Percentiles rank a stretch among this genome's conserved stretches.
phyloP scores from a whole-genome alignment of 1,139 yeast species.

The Lodderomyces jiufengensis region DNA sequence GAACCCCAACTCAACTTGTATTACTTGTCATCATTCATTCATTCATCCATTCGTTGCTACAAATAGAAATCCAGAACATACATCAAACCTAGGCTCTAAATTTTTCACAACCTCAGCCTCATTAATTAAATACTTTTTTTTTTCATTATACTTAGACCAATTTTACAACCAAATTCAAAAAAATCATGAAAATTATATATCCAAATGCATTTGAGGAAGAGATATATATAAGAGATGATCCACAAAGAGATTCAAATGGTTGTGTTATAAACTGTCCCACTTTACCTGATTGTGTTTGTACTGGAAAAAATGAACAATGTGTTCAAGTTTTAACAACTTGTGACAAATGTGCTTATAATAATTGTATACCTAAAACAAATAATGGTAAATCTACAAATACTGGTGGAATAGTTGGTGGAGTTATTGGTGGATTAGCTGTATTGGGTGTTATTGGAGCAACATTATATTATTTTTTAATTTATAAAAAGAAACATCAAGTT shows the following conservation, averaged over 20 bases:
- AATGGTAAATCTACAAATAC: slow-evolving; percentile 10
- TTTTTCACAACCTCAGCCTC: too few species aligned
- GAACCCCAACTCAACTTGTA: too few species aligned
- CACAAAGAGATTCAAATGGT: slow-evolving; percentile 20
- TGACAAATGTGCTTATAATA: slow-evolving; percentile 50
- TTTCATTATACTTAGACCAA: too few species aligned
- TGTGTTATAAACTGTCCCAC: slow-evolving; percentile 50
- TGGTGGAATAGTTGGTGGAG: slow-evolving; percentile 68
- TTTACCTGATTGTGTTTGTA: slow-evolving; percentile 43
- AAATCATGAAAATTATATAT: too few species aligned
- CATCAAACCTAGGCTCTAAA: too few species aligned
- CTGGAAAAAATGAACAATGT: slow-evolving; percentile 46
- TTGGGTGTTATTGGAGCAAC: slow-evolving; percentile 32
- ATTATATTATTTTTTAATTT: slow-evolving; percentile 31
- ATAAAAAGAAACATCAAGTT: slow-evolving; percentile 25
- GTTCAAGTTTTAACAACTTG: slow-evolving; percentile 53
- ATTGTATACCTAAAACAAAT: slow-evolving; percentile 35
- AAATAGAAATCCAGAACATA: too few species aligned
- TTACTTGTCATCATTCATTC: too few species aligned
- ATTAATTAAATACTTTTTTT: too few species aligned
- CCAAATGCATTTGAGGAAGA: neutral
- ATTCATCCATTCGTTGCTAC: too few species aligned
- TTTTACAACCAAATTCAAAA: too few species aligned
- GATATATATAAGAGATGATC: neutral
- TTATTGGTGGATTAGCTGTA: slow-evolving; percentile 49